Evolutionary conservation across 1,284 basidiomycete genomes (phyloP), one percentile per base, ranked within the genome.

Genomic region (Boletus calvinii): DNA sequence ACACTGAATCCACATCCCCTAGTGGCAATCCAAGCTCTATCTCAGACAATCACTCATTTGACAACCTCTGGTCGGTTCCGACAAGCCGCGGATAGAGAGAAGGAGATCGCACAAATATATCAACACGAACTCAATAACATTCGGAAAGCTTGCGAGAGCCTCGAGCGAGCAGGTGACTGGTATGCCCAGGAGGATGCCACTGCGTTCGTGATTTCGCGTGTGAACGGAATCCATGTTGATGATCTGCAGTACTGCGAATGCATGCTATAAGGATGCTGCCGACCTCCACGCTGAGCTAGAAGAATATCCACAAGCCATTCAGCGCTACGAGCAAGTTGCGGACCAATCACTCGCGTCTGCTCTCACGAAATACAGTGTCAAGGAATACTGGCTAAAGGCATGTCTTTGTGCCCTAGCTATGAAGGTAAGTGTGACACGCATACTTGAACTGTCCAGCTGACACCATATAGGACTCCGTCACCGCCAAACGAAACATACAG

Each of bases 341-440:
- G 81, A 90, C 58, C 87, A 91, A 70, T 92, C 90, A 15, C 75
- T 99, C 44, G 77, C 77, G 3, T 94, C 90, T 47, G 79, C 88
- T 17, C 75, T 99, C 62, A 99, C 97, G n/a, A 94, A 94, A 72
- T 99, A 98, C 76, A 94, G 91, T 58, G 96, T 98, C 62, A 99
- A 98, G 74, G 96, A 99, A 65, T 98, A 97, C 70, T 98, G 94
- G 87, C 78, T 99, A 40, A 83, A 87, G 61, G 83, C 94, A 2
- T 85, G 85, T 31, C 74, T 99, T 24, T 99, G 96, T 68, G 91
- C 91, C 36, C 78, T 98, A 50, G 96, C 94, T 17, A 89, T 92
- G 79, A 82, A 81, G 55, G 94, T 95, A 72, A 62, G 84, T 75
- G 13, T 53, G 35, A 42, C 39, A 30, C 41, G 15, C 24, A 11